Evolutionary conservation across 352 stramenopile species (phyloP).

Genomic region (Globisporangium emineosum): DNA sequence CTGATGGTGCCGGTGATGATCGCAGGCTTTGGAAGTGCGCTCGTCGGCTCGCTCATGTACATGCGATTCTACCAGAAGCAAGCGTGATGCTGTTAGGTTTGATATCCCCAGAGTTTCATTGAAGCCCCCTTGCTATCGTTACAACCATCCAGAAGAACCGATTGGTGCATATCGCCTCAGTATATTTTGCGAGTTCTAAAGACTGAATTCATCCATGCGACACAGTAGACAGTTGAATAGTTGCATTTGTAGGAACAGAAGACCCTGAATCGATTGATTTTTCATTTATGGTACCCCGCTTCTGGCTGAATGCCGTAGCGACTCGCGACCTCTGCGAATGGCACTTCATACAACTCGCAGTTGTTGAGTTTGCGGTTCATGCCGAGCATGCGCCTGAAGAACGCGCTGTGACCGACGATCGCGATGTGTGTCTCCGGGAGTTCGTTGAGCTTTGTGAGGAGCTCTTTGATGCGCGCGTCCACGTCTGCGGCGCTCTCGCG

Average conservation of each 20-base stretch:
- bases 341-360: conserved; percentile 66
- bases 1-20: conserved; percentile 77
- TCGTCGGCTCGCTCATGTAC: conserved; percentile 45
- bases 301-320: conserved; percentile 13
- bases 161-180: not conserved
- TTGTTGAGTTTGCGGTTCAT: conserved; percentile 81
- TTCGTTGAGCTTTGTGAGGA: conserved; percentile 47
- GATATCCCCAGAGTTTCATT: not conserved
- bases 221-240: not conserved
- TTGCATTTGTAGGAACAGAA: not conserved
- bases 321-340: conserved; percentile 25
- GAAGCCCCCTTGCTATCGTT: not conserved
- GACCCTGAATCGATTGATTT: not conserved
- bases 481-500: conserved; percentile 57
- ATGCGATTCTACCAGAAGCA: conserved; percentile 30
- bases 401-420: conserved; percentile 79
- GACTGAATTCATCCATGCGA: not conserved
- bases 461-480: conserved; percentile 61
- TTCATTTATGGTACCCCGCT: not conserved
- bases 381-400: conserved; percentile 81
- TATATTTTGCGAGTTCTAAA: not conserved
- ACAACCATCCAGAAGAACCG: not conserved
- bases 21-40: conserved; percentile 49
- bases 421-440: conserved; percentile 71
- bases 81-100: not conserved